These are phyloP conservation scores for Hirschioporus abietinus DNA, from an alignment of 768 basidiomycete species.

Conservation along the genomic window DNA sequence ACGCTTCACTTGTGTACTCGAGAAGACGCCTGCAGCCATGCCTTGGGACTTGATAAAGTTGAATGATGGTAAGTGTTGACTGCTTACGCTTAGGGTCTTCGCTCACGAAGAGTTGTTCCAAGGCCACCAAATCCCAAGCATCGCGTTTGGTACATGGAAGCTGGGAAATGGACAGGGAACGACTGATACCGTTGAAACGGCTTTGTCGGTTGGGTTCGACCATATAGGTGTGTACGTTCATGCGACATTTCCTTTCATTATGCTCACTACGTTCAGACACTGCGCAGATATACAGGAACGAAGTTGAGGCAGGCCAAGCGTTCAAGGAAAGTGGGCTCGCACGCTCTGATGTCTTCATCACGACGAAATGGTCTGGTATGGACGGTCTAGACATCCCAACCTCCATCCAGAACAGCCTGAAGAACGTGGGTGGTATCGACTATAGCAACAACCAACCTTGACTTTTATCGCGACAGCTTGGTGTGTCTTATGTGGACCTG, in stretches of 20 bases:
- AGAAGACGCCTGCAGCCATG: constrained; percentile 28
- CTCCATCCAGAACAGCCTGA: constrained; percentile 51
- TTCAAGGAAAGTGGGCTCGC: constrained; percentile 47
- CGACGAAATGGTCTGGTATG: constrained; percentile 57
- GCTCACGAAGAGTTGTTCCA: background rate
- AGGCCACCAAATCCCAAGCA: constrained; percentile 31
- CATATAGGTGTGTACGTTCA: constrained; percentile 46
- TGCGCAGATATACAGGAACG: constrained; percentile 55
- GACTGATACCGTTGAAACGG: constrained; percentile 54
- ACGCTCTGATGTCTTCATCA: constrained; percentile 54
- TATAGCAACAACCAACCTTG: background rate
- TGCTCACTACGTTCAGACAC: constrained; percentile 36
- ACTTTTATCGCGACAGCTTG: constrained; percentile 37
- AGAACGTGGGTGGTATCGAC: constrained; percentile 36
- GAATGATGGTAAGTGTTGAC: constrained; percentile 45
- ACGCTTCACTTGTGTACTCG: background rate
- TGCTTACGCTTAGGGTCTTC: background rate
- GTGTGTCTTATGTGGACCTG: constrained; percentile 59
- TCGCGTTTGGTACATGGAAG: constrained; percentile 65
- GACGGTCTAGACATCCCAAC: constrained; percentile 47
- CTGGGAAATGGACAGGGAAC: constrained; percentile 51
- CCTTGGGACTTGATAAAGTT: constrained; percentile 54
- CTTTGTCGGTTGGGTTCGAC: constrained; percentile 53
- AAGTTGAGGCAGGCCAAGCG: constrained; percentile 48
- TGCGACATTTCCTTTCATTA: background rate